phyloP scores from a whole-genome alignment of 345 rosid species.

The Psidium friedrichsthalianum region DNA sequence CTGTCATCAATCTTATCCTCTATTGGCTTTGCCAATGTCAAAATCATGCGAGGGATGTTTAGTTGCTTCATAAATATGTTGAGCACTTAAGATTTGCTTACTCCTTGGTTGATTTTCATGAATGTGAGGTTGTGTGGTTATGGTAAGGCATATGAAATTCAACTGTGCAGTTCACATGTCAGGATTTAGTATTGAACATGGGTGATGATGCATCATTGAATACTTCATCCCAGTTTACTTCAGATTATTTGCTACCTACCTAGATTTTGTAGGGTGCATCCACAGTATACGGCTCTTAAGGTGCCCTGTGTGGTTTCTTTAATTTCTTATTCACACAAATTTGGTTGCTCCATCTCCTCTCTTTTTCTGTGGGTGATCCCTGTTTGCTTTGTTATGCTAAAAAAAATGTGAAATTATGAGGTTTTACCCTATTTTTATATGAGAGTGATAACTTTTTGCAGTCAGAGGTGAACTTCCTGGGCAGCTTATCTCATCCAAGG shows the following conservation, averaged over 20 bases:
- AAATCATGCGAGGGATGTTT: not conserved
- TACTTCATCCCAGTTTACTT: not conserved
- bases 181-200: not conserved
- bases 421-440: not conserved
- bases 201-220: not conserved
- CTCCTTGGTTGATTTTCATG: not conserved
- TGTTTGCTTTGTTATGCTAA: not conserved
- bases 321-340: not conserved
- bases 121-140: not conserved
- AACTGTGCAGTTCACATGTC: not conserved
- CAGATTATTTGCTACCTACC: not conserved
- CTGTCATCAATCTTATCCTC: not conserved
- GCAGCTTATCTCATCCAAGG: conserved; percentile 5
- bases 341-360: rapidly evolving
- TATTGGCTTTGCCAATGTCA: not conserved
- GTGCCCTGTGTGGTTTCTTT: not conserved
- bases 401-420: not conserved
- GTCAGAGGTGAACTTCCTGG: conserved; percentile 4
- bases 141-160: not conserved
- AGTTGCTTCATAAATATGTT: not conserved
- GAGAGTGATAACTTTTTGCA: not conserved
- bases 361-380: not conserved
- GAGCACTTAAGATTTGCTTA: not conserved
- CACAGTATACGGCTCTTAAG: not conserved
- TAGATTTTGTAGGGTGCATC: not conserved